phyloP scores from a whole-genome alignment of 176 grass and related monocot genomes.

The Pontederia crassipes region DNA sequence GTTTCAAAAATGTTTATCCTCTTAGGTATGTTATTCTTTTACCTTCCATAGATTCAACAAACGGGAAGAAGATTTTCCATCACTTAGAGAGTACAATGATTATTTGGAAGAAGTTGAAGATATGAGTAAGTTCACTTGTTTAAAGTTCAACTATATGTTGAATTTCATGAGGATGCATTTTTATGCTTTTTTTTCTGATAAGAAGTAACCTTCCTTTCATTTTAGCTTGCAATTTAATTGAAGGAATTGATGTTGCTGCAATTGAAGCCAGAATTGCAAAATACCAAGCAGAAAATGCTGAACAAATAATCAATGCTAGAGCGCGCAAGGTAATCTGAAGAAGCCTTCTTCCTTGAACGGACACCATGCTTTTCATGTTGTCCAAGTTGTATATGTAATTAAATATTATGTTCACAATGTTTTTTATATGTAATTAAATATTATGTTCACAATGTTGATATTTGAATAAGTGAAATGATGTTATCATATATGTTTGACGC shows the following conservation, averaged over 20 bases:
- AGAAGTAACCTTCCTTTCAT: constrained; percentile 5
- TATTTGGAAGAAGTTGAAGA: constrained; percentile 96
- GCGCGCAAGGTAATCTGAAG: constrained; percentile 57
- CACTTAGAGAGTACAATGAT: constrained; percentile 86
- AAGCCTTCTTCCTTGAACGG: background rate
- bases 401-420: background rate
- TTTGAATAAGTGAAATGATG: background rate
- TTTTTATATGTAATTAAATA: background rate
- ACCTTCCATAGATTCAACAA: constrained; percentile 63
- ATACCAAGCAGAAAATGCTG: constrained; percentile 65
- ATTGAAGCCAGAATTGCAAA: constrained; percentile 72
- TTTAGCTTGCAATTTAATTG: constrained; percentile 62
- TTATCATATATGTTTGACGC: constrained; percentile 5
- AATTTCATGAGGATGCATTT: no score
- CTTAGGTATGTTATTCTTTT: background rate
- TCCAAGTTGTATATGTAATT: background rate
- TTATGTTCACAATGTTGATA: background rate
- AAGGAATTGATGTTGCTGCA: constrained; percentile 57
- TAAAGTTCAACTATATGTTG: background rate
- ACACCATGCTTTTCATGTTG: background rate
- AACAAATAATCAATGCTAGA: constrained; percentile 59
- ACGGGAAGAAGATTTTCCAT: constrained; percentile 61
- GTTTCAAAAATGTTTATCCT: background rate
- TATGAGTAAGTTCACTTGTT: constrained; percentile 51
- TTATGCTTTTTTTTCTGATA: constrained; percentile 4